A percentile compares a stretch with the other conserved stretches of the same genome.
Evolutionary conservation across 768 basidiomycete genomes (phyloP).

Genomic region (Suillus subalutaceus): DNA sequence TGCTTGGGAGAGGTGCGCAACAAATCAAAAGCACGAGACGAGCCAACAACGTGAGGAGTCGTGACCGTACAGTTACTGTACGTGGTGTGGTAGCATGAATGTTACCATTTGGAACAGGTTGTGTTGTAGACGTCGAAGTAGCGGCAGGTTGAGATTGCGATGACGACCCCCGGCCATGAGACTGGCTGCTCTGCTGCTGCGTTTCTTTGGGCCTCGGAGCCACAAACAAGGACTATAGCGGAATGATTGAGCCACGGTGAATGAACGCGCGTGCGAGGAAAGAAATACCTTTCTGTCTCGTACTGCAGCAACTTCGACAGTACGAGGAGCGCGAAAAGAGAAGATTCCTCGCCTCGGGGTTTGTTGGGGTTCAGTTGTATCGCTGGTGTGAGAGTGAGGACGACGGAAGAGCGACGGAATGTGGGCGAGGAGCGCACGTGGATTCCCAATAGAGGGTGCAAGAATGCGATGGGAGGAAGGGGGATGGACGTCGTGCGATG

Average conservation of each 20-base stretch:
- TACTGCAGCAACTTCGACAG: background rate
- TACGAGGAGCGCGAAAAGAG: background rate
- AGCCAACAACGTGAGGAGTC: background rate
- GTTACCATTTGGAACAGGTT: background rate
- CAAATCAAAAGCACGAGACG: background rate
- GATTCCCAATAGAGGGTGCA: background rate
- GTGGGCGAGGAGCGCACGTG: background rate
- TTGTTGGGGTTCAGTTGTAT: background rate
- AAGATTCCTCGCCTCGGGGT: background rate
- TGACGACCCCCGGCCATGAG: background rate
- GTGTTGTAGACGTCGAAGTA: background rate
- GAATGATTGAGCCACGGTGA: background rate
- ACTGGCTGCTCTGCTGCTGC: background rate
- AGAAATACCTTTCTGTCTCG: background rate
- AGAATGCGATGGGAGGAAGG: background rate
- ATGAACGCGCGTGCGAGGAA: background rate
- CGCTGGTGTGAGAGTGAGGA: background rate
- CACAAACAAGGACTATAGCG: background rate
- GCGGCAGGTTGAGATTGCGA: background rate
- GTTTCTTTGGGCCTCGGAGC: background rate
- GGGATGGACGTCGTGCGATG: background rate
- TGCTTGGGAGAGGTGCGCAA: slow-evolving; percentile 27
- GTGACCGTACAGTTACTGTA: too few relatives aligned
- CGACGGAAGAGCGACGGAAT: background rate
- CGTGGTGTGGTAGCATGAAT: background rate